These are phyloP conservation scores for Tulasnella sp. DNA, from an alignment of 768 basidiomycete species.

Conservation along the genomic window DNA sequence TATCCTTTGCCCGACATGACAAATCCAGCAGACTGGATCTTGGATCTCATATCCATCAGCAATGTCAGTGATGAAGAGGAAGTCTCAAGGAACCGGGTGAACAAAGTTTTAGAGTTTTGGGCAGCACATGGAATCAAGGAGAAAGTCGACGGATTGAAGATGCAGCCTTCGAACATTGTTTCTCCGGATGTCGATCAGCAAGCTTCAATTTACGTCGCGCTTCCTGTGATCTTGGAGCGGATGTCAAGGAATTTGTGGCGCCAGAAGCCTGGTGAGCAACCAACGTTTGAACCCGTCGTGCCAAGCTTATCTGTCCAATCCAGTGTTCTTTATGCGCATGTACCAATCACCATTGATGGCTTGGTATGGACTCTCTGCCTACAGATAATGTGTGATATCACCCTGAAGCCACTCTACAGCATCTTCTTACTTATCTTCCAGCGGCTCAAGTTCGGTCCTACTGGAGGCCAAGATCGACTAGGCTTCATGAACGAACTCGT, in stretches of 20 bases:
- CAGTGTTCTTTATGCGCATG: slow-evolving; percentile 20
- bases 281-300: neutral
- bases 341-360: slow-evolving; percentile 20
- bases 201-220: slow-evolving; percentile 8
- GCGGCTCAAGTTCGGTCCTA: slow-evolving; percentile 16
- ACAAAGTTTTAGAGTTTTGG: slow-evolving; percentile 13
- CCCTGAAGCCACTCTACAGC: neutral
- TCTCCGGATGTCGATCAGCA: neutral
- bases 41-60: slow-evolving; percentile 20
- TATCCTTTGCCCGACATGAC: slow-evolving; percentile 15
- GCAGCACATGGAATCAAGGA: neutral
- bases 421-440: slow-evolving; percentile 22
- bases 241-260: slow-evolving; percentile 21
- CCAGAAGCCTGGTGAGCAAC: slow-evolving; percentile 16
- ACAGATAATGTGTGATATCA: neutral
- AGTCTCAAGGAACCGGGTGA: slow-evolving; percentile 1
- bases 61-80: slow-evolving; percentile 1
- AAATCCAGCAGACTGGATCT: slow-evolving; percentile 22
- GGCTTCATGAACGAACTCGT: slow-evolving; percentile 21
- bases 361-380: neutral
- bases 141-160: neutral
- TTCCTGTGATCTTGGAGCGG: slow-evolving; percentile 20
- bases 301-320: neutral
- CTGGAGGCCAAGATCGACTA: slow-evolving; percentile 19
- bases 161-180: neutral